phyloP scores from a whole-genome alignment of 768 basidiomycete genomes.

The Zangia roseola region DNA sequence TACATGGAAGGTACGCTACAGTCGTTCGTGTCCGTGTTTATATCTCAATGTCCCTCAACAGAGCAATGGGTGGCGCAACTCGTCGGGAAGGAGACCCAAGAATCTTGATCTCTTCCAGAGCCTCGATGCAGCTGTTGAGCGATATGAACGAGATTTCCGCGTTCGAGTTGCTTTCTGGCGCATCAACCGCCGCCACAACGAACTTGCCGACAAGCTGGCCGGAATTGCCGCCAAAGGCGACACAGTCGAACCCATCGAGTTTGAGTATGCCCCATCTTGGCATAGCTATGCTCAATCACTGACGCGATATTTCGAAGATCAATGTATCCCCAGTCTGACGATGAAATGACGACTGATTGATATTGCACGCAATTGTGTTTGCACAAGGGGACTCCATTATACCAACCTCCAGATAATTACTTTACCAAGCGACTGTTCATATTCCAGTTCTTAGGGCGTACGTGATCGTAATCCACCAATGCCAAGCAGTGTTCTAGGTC shows the following conservation, averaged over 20 bases:
- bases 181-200: conserved; percentile 10
- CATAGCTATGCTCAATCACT: not conserved
- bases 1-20: conserved; percentile 28
- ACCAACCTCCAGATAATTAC: not conserved
- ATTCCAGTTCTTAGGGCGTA: not conserved
- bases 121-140: conserved; percentile 4
- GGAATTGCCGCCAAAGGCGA: conserved; percentile 5
- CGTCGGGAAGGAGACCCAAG: conserved; percentile 10
- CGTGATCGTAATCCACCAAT: not conserved
- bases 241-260: not conserved
- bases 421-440: not conserved
- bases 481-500: not conserved
- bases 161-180: conserved; percentile 16
- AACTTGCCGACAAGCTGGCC: conserved; percentile 14
- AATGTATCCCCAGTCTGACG: not conserved
- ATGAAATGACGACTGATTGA: not conserved
- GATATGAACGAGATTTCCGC: conserved; percentile 2
- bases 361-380: not conserved
- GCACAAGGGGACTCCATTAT: not conserved
- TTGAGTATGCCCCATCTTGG: not conserved
- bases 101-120: conserved; percentile 17
- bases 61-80: conserved; percentile 10
- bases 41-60: not conserved
- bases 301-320: not conserved
- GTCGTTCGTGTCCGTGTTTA: not conserved